A percentile compares a stretch with the other conserved stretches of the same genome.
Conservation (phyloP, 2,329 filamentous ascomycete species). For the Ilyonectria mors-panacis region DNA sequence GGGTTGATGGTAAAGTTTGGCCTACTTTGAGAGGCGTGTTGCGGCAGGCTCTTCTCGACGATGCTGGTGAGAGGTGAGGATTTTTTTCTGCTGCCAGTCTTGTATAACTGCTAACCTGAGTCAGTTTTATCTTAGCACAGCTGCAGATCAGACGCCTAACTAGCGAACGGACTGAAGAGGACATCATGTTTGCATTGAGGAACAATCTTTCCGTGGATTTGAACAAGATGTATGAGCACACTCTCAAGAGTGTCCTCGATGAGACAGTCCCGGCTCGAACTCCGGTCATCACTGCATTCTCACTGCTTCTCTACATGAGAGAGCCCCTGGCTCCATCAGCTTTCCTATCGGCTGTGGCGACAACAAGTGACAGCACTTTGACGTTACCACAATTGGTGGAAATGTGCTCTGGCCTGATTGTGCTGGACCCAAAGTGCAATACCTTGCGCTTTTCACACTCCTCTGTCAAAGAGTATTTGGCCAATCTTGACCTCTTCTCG, state of each 20-base stretch:
- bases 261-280: neutral
- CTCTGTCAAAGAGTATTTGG: neutral
- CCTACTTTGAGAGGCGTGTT: no score
- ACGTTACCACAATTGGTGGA: neutral
- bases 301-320: neutral
- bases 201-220: no score
- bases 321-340: neutral
- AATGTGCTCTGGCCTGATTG: neutral
- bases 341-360: neutral
- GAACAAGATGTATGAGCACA: neutral
- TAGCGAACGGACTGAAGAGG: no score
- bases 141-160: no score
- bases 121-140: no score
- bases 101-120: no score
- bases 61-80: no score
- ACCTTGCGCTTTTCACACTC: neutral
- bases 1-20: no score
- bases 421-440: neutral
- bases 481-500: neutral
- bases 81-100: no score
- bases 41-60: no score
- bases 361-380: neutral
- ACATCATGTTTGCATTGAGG: no score
- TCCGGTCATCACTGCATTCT: neutral
- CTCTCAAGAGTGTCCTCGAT: neutral